Evolutionary conservation across 371 early-diverging fungal genomes (phyloP).

Genomic region (Syncephalastrum racemosum): DNA sequence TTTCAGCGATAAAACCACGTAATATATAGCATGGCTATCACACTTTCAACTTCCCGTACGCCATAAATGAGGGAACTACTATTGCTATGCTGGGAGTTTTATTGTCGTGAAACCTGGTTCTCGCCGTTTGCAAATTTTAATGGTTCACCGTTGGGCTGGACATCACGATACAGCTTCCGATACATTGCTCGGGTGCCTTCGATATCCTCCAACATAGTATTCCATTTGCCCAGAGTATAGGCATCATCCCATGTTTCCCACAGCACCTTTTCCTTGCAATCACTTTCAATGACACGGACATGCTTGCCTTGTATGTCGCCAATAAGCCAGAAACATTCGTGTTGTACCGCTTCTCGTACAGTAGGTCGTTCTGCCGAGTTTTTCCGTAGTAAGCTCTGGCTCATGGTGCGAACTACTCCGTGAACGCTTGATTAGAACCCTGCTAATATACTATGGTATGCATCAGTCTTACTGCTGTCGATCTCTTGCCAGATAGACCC

Average conservation of each 20-base stretch:
- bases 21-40: no score
- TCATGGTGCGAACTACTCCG: background rate
- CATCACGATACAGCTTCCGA: no score
- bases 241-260: background rate
- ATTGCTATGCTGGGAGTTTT: no score
- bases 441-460: background rate
- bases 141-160: no score
- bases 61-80: no score
- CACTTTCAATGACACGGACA: no score
- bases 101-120: no score
- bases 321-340: background rate
- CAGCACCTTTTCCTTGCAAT: background rate
- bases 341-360: background rate
- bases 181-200: no score
- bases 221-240: background rate
- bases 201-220: background rate
- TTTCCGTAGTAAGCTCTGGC: background rate
- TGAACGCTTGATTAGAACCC: background rate
- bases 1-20: no score
- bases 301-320: no score
- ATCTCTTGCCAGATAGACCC: background rate
- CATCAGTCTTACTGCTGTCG: background rate
- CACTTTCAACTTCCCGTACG: no score
- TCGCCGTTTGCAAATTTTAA: no score
- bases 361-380: slow-evolving; percentile 3